Evolutionary conservation across 2,329 filamentous ascomycete genomes (phyloP).

Genomic region (Penicillium palitans): DNA sequence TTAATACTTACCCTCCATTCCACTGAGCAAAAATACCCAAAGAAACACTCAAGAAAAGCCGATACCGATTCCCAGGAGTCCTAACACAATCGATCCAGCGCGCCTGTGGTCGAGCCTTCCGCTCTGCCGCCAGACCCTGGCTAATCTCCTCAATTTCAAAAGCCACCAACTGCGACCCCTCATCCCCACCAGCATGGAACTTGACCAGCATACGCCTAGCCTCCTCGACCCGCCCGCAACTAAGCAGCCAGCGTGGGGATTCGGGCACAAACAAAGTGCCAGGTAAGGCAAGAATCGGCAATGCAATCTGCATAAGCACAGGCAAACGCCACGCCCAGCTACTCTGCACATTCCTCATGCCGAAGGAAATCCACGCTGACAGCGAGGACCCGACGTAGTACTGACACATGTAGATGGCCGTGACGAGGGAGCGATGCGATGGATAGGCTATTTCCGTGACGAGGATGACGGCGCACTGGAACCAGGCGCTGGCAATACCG

Average conservation of each 20-base stretch:
- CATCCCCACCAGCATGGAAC: conserved; percentile 17
- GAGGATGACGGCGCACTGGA: conserved; percentile 31
- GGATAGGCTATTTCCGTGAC: conserved; percentile 48
- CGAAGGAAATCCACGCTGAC: conserved; percentile 19
- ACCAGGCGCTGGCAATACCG: conserved; percentile 36
- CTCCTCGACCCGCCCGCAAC: conserved; percentile 1
- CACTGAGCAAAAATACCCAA: conserved; percentile 17
- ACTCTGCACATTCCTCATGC: neutral
- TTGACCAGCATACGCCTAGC: conserved; percentile 6
- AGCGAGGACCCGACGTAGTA: conserved; percentile 31
- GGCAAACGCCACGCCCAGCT: conserved; percentile 17
- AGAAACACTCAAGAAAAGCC: conserved; percentile 12
- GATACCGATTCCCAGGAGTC: conserved; percentile 17
- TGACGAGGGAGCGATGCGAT: conserved; percentile 34
- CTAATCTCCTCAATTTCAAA: conserved; percentile 17
- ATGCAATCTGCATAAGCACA: conserved; percentile 13
- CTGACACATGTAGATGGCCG: conserved; percentile 34
- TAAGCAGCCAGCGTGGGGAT: conserved; percentile 15
- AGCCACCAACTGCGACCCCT: conserved; percentile 7
- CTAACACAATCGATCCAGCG: conserved; percentile 10
- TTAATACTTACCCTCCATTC: conserved; percentile 6
- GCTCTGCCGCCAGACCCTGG: neutral
- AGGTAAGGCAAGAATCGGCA: conserved; percentile 11
- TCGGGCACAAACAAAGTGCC: conserved; percentile 3
- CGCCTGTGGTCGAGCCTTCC: neutral